These are phyloP conservation scores for Pseudogymnoascus sp. DNA, from an alignment of 2,329 filamentous ascomycete species.

Conservation along the genomic window DNA sequence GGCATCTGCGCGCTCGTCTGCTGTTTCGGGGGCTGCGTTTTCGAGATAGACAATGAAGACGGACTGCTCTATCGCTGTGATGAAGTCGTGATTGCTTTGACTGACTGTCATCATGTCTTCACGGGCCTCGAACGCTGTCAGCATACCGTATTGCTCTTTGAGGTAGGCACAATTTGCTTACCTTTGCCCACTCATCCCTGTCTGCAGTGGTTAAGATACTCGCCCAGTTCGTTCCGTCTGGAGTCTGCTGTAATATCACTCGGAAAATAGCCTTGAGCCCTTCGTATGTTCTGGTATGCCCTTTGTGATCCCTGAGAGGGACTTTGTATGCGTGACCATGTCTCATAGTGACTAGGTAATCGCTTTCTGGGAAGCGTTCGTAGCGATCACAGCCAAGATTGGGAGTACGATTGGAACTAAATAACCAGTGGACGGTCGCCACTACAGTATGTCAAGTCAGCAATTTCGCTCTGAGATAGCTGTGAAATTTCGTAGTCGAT, in stretches of 20 bases:
- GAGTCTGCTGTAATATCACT: background rate
- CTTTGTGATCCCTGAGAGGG: background rate
- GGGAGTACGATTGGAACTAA: background rate
- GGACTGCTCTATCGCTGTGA: slow-evolving; percentile 20
- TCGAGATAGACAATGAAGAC: slow-evolving; percentile 84
- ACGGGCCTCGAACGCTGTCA: slow-evolving; percentile 8
- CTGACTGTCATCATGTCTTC: slow-evolving; percentile 13
- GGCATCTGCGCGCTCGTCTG: slow-evolving; percentile 88
- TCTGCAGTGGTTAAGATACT: background rate
- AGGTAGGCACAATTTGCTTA: background rate
- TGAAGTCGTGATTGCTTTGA: slow-evolving; percentile 15
- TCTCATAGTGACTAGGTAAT: background rate
- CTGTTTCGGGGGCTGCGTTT: slow-evolving; percentile 80
- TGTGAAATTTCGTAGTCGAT: background rate
- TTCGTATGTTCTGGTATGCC: background rate
- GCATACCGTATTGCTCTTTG: background rate
- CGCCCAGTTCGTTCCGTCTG: background rate
- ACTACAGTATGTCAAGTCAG: background rate
- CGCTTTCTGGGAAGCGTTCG: background rate
- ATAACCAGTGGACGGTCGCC: background rate
- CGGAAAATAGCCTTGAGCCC: background rate
- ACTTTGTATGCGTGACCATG: background rate
- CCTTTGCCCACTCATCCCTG: background rate
- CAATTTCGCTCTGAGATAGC: background rate
- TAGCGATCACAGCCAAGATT: background rate